phyloP scores from a whole-genome alignment of 352 stramenopile species.

The Elongisporangium prolatum region DNA sequence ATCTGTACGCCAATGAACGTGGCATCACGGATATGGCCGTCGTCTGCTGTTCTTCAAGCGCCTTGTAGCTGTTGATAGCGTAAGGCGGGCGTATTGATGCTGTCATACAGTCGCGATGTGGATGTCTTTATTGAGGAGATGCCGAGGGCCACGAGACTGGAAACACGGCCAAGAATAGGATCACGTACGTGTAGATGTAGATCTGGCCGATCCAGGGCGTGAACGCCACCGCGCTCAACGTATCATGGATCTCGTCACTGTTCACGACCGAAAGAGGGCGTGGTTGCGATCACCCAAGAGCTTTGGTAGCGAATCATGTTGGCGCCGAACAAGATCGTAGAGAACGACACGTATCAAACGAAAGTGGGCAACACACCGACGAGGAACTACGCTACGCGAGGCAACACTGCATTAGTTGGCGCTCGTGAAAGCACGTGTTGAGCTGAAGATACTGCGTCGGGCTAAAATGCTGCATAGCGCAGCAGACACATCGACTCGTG shows the following conservation, averaged over 20 bases:
- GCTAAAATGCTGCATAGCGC: slow-evolving; percentile 67
- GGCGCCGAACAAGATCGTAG: slow-evolving; percentile 81
- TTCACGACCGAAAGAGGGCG: slow-evolving; percentile 85
- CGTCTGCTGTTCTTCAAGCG: too few relatives aligned
- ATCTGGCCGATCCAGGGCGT: slow-evolving; percentile 74
- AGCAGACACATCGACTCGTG: slow-evolving; percentile 53
- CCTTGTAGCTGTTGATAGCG: too few relatives aligned
- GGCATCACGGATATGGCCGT: too few relatives aligned
- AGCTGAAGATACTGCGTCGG: slow-evolving; percentile 70
- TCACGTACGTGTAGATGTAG: slow-evolving; percentile 85
- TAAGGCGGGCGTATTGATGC: too few relatives aligned
- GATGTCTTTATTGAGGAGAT: too few relatives aligned
- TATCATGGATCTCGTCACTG: slow-evolving; percentile 85
- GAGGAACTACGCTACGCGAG: slow-evolving; percentile 73
- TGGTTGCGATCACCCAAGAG: slow-evolving; percentile 55
- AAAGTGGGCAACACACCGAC: slow-evolving; percentile 77
- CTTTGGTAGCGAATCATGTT: slow-evolving; percentile 75
- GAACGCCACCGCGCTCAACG: slow-evolving; percentile 67
- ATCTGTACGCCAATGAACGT: too few relatives aligned
- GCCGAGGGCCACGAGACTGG: slow-evolving; percentile 56
- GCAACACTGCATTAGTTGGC: slow-evolving; percentile 66
- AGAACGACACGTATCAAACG: slow-evolving; percentile 81
- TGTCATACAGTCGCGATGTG: too few relatives aligned
- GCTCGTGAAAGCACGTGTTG: slow-evolving; percentile 67
- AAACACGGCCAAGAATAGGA: slow-evolving; percentile 79